Evolutionary conservation across 495 filamentous ascomycete genomes (phyloP).

Genomic region (Clohesyomyces aquaticus): DNA sequence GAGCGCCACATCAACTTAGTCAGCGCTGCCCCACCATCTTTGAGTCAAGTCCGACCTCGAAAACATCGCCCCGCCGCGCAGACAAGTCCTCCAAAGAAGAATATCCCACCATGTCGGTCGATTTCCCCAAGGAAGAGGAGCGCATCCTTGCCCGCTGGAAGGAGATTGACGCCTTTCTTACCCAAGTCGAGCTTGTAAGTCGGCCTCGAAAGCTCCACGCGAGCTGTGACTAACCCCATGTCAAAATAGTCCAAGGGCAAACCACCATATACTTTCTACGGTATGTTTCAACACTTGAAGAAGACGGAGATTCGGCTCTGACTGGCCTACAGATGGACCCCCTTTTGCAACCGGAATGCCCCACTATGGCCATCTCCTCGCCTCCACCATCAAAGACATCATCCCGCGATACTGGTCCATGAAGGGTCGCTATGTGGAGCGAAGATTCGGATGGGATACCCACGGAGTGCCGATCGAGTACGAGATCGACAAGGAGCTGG

Average conservation of each 20-base stretch:
- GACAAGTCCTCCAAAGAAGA: background rate
- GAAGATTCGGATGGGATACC: constrained; percentile 83
- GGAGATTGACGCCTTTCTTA: constrained; percentile 85
- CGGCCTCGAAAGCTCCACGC: background rate
- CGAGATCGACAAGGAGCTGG: constrained; percentile 97
- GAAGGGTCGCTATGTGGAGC: constrained; percentile 87
- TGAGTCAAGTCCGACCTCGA: constrained; percentile 27
- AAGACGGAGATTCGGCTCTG: background rate
- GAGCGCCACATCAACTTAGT: background rate
- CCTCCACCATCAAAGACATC: constrained; percentile 97
- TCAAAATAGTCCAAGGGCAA: constrained; percentile 62
- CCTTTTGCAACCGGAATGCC: constrained; percentile 76
- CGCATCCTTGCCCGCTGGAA: constrained; percentile 77
- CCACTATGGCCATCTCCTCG: constrained; percentile 94
- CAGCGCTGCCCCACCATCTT: constrained; percentile 8
- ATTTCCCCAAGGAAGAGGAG: constrained; percentile 92
- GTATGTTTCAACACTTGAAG: background rate
- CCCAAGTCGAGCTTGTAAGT: constrained; percentile 65
- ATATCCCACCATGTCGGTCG: constrained; percentile 71
- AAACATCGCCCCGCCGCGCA: constrained; percentile 6
- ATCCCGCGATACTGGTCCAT: constrained; percentile 97
- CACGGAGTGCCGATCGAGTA: constrained; percentile 96
- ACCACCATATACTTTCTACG: constrained; percentile 78
- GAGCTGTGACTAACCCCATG: constrained; percentile 17
- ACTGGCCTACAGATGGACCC: constrained; percentile 53